These are phyloP conservation scores for Gaertneriomyces sp. DNA, from an alignment of 192 early-diverging fungal genomes.

Conservation along the genomic window DNA sequence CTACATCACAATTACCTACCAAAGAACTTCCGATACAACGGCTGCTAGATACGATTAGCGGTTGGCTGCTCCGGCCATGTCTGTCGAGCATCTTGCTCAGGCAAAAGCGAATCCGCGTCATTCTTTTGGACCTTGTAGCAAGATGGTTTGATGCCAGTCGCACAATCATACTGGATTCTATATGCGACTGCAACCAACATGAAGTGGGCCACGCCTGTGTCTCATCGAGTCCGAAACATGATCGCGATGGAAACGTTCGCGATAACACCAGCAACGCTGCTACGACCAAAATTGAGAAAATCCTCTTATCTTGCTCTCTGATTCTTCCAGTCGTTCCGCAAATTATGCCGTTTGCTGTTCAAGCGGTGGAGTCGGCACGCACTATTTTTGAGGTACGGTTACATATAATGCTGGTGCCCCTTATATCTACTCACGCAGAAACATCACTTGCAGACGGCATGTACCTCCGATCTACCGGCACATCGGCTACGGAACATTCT, in stretches of 20 bases:
- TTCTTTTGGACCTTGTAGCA: slow-evolving; percentile 76
- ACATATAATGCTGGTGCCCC: background rate
- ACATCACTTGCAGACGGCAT: background rate
- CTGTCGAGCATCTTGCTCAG: slow-evolving; percentile 19
- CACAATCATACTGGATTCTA: background rate
- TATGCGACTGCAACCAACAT: background rate
- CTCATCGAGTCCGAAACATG: slow-evolving; percentile 30
- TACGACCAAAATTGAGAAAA: slow-evolving; percentile 6
- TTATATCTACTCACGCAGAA: background rate
- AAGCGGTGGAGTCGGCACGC: background rate
- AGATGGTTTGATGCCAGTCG: slow-evolving; percentile 52
- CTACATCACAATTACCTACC: background rate
- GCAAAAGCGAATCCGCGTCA: slow-evolving; percentile 60
- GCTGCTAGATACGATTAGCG: slow-evolving; percentile 30
- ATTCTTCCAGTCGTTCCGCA: slow-evolving; percentile 70
- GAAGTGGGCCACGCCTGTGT: background rate
- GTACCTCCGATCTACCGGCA: background rate
- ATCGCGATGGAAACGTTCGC: slow-evolving; percentile 22
- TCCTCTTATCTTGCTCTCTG: slow-evolving; percentile 49
- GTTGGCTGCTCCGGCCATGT: slow-evolving; percentile 34
- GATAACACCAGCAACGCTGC: background rate
- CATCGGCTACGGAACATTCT: slow-evolving; percentile 16
- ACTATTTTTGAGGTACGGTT: background rate
- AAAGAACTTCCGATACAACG: slow-evolving; percentile 4
- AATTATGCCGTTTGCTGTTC: slow-evolving; percentile 53